Evolutionary conservation across 352 stramenopile species (phyloP).

Genomic region (Sclerospora graminicola): DNA sequence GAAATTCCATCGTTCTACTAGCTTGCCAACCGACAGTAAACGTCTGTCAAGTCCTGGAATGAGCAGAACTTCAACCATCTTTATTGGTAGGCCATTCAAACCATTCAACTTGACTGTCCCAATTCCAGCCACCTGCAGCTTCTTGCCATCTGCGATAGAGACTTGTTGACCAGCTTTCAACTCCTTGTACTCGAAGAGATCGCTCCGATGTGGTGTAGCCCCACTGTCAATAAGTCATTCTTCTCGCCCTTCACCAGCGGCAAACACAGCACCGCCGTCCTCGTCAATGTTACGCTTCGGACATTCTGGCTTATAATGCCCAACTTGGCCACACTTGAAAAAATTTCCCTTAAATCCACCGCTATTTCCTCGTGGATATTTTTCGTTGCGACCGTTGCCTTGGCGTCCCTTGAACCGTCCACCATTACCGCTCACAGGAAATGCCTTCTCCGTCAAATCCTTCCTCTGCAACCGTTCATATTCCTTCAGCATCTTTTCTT

Average conservation of each 20-base stretch:
- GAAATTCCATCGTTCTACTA: background rate
- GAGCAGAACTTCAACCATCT: background rate
- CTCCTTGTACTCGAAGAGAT: background rate
- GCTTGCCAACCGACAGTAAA: background rate
- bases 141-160: background rate
- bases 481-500: conserved; percentile 19
- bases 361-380: background rate
- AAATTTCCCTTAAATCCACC: conserved; percentile 2
- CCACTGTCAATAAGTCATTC: conserved; percentile 1
- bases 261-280: background rate
- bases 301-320: background rate
- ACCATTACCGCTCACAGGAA: too few relatives aligned
- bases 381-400: background rate
- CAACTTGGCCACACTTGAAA: conserved; percentile 1
- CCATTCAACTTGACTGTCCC: background rate
- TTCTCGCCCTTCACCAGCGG: background rate
- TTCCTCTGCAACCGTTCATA: conserved; percentile 11
- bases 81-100: background rate
- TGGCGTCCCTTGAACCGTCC: background rate
- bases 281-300: background rate
- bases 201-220: background rate
- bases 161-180: too few relatives aligned
- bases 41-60: background rate
- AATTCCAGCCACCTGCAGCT: background rate
- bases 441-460: background rate